phyloP scores from a whole-genome alignment of 75 land plant species.

The Cunninghamia lanceolata region DNA sequence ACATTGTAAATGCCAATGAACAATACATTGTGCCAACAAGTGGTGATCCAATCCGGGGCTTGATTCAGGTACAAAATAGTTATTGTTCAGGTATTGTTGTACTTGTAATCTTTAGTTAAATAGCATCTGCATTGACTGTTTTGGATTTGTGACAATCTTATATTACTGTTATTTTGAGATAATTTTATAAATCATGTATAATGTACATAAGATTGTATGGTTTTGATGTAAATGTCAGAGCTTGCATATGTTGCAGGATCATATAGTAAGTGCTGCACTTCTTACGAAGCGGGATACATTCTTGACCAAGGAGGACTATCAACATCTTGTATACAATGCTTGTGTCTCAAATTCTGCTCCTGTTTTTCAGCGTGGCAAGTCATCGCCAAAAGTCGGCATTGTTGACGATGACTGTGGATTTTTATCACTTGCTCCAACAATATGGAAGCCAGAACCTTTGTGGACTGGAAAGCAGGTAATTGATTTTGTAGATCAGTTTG shows the following conservation, averaged over 20 bases:
- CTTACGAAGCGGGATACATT: constrained; percentile 92
- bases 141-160: not conserved
- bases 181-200: not conserved
- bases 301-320: constrained; percentile 76
- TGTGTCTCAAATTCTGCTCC: constrained; percentile 40
- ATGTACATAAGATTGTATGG: not conserved
- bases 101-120: not conserved
- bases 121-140: not conserved
- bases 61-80: constrained; percentile 72
- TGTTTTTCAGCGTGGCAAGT: constrained; percentile 9
- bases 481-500: constrained; percentile 5
- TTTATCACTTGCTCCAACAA: constrained; percentile 61
- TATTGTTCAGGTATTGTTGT: not conserved
- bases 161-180: not conserved
- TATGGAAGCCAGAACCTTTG: constrained; percentile 73
- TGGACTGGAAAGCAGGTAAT: constrained; percentile 98
- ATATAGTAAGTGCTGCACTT: constrained; percentile 81
- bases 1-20: constrained; percentile 89
- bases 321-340: constrained; percentile 80
- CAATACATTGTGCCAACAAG: constrained; percentile 85
- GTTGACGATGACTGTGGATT: constrained; percentile 44
- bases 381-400: constrained; percentile 31
- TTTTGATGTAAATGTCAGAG: constrained; percentile 1
- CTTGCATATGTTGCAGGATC: constrained; percentile 59
- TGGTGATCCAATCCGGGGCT: constrained; percentile 84